Base-by-base conservation (phyloP, 148 eudicot species). In the Persicaria maculosa region DNA sequence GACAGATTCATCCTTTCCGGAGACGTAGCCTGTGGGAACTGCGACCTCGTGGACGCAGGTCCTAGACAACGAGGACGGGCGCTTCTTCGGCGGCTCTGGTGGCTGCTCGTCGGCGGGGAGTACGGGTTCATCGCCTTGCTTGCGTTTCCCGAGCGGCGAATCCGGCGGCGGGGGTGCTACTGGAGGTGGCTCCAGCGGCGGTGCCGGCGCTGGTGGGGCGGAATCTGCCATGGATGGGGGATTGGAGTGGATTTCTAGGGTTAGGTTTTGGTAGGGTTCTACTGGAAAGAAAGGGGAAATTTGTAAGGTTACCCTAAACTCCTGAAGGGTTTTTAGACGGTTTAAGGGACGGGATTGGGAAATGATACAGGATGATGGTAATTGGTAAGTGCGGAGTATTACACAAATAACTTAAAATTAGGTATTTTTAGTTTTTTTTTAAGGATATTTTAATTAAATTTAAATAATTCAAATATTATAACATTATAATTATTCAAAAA, bases 11-110 rank as follows among this genome's bases (percentile, higher is more conserved):
- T 84, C 88, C 55, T 79, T 75, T 7, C 58, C 74, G 16, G 91
- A 31, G 50, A 73, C 47, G 80, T 80, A 90, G 20, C 85, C 85
- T 12, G 80, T 84, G 2, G 99, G 97, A 20, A 89, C 86, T 9
- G 99, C 99, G 9, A 95, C 99, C 72, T 95, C 99, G 71, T 95
- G 97, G 12, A 95, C 91, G 75, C 99, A 95, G 43, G 92, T 90
- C 19, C 92, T 71, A 15, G 73, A 71, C 22, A 15, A 44, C 15
- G 72, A 45, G 6, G 50, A 69, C 16, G 46, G 47, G 70, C 70
- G 70, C 14, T 65, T 65, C 46, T 14, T 43, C 19, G 70, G 70
- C 47, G 47, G 70, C 9, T 64, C 17, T 4, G 57, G 17, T 5
- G 4, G 7, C n/a, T 53, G 68, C 43, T 62, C 68, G 44, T 62